Base-by-base conservation (phyloP, 805 yeast species). In the Suhomyces kilbournensis region DNA sequence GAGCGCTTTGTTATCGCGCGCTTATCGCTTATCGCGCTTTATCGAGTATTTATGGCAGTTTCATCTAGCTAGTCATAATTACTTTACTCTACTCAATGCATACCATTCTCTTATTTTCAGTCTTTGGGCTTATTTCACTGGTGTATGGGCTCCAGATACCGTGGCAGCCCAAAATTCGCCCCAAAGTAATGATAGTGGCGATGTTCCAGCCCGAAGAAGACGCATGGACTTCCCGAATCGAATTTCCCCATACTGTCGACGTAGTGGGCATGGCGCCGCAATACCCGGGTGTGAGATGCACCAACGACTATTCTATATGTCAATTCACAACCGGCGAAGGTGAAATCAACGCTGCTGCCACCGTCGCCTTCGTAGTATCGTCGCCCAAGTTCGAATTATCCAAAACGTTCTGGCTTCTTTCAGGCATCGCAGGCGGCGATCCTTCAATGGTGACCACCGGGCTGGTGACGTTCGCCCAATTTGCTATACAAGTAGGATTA, bases 291-390 rank as follows among this genome's bases (percentile, higher is more conserved):
- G 71, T 84, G 46, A 81, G 78, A 69, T 84, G 88, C 67, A 77
- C 75, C 53, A 58, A 68, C 30, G 72, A 81, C 69, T 78, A 75
- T 68, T 63, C 78, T 20, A 63, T 84, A 28, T 84, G 88, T 71
- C 83, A 82, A 61, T 62, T 83, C 52, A 81, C 86, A 43, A 81
- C 86, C n/a, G 89, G 89, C 49, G 88, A 83, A 68, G 84, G 84
- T 55, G 88, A 84, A 63, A 77, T 82, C 57, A 84, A 84, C 60
- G 88, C 88, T 32, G 88, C 88, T 12, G 56, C 83, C 22, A 72
- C 86, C 17, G 62, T 83, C 51, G 74, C 80, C 39, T 84, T 88
- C 6, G 65, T 84, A 56, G 63, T 78, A 7, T 70, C 82, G 61
- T 73, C 75, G 49, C 81, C 86, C 35, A 59, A 71, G 52, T 83